Percentiles rank a stretch among this genome's conserved stretches.
Evolutionary conservation across 306 rosid genomes (phyloP).

Genomic region (Vigna nakashimae): DNA sequence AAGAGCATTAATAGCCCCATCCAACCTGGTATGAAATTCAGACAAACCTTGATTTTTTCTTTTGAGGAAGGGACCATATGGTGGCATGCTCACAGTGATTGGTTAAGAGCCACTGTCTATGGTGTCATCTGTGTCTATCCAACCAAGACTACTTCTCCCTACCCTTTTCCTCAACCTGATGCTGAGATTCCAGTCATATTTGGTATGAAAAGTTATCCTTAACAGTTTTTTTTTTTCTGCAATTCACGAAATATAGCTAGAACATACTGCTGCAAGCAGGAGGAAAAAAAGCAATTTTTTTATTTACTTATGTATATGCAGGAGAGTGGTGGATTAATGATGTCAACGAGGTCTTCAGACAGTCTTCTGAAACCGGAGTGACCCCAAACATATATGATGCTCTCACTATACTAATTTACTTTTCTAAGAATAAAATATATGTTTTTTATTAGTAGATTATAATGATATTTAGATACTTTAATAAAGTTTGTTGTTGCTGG

Average conservation of each 20-base stretch:
- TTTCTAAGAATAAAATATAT: too few relatives aligned
- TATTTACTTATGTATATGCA: background rate
- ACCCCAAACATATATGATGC: conserved; percentile 49
- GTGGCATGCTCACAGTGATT: conserved; percentile 72
- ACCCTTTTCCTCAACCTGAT: conserved; percentile 54
- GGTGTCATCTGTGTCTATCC: conserved; percentile 63
- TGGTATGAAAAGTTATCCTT: conserved; percentile 30
- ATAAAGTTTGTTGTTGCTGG: too few relatives aligned
- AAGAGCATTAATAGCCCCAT: conserved; percentile 71
- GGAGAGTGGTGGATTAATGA: conserved; percentile 76
- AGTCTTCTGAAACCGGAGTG: conserved; percentile 48
- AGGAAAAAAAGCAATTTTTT: background rate
- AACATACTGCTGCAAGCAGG: background rate
- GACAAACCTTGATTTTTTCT: conserved; percentile 52
- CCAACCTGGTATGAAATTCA: conserved; percentile 49
- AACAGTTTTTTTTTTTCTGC: background rate
- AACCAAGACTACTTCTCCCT: conserved; percentile 7
- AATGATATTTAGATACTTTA: too few relatives aligned
- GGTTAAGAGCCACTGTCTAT: conserved; percentile 60
- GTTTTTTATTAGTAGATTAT: too few relatives aligned
- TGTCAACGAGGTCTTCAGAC: conserved; percentile 41
- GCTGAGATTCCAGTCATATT: conserved; percentile 55
- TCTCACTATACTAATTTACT: conserved; percentile 17
- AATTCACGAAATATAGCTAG: background rate
- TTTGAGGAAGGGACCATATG: conserved; percentile 59